Evolutionary conservation across 768 basidiomycete genomes (phyloP), one percentile per base, ranked within the genome.

Genomic region (Calocera viscosa): DNA sequence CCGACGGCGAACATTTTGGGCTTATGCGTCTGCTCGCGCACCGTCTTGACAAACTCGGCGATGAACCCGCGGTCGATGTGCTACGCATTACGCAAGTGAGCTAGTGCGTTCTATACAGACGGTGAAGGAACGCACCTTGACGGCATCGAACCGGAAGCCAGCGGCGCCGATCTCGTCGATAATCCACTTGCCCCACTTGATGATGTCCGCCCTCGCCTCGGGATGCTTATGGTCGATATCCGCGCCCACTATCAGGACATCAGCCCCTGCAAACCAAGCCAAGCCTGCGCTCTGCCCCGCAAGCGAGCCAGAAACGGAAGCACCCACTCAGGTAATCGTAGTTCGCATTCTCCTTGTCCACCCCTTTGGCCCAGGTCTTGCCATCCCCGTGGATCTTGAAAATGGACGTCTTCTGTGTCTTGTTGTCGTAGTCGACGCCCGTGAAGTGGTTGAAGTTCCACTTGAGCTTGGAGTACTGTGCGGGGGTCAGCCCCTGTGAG

Each of bases 111-210:
- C n/a, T n/a, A n/a, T n/a, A n/a, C n/a, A n/a, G n/a, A n/a, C n/a
- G n/a, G n/a, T n/a, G n/a, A n/a, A n/a, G n/a, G n/a, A n/a, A n/a
- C 35, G 35, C 33, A 65, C 34, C 24, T 95, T 96, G 70, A 94
- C 89, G 19, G 93, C 94, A 73, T 95, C 94, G 32, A 95, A 80
- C 63, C 92, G 82, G 74, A 94, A 92, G 14, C 93, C 94, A 26
- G 74, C 72, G 1, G 76, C 78, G 1, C 78, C 78, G 22, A 78
- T 78, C 70, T 78, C 78, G 66, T 72, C 41, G 14, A 69, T 38
- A 43, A 91, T 79, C 90, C 91, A 94, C 30, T 80, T 74, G 19
- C 88, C 88, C 93, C 94, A 95, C 1, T 81, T 75, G 16, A 84
- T 71, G 30, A 94, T 76, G 72, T 94, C 94, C 67, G 86, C 76